Base-by-base conservation (phyloP, 257 asterid species). In the Haberlea rhodopensis region DNA sequence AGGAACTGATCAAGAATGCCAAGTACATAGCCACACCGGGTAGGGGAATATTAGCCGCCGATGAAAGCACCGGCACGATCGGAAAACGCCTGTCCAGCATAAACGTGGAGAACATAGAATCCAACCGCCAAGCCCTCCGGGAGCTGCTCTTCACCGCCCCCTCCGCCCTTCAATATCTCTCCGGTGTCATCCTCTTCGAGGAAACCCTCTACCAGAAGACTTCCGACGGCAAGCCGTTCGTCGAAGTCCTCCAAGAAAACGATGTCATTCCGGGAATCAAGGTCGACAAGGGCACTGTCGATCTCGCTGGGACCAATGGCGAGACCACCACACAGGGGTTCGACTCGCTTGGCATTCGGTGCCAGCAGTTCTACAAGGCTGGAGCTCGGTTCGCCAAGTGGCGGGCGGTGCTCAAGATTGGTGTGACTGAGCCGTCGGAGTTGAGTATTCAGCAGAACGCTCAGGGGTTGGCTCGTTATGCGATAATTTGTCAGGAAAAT, bases 121-220 rank as follows among this genome's bases (percentile, higher is more conserved):
- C 95, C 9, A 89, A 89, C 76, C 91, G 96, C 25, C 95, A 84
- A 58, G 84, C 85, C 28, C 96, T 89, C 56, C 96, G 96, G 8
- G 83, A 89, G 71, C 94, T 89, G 11, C 96, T 89, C 71, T 87
- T 89, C 85, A 89, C 96, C 6, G 61, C 95, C 52, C 95, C 96
- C 21, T 82, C 85, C 16, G 89, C 95, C 67, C 82, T 89, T 45
- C 15, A 86, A 23, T 77, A 60, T 78, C 85, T 89, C 82, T 87
- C 95, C 6, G 96, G 94, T 10, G 95, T 87, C 57, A 89, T 89
- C 76, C 88, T 89, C 79, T 89, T 89, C 60, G 96, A 89, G 74
- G 96, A 88, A 57, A 88, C 96, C 32, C 95, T 88, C 37, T 86
- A 88, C 87, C 96, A 88, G 73, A 86, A 79, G 5, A 79, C 96